phyloP scores from a whole-genome alignment of 192 early-diverging fungal species.

The Coemansia sp. region DNA sequence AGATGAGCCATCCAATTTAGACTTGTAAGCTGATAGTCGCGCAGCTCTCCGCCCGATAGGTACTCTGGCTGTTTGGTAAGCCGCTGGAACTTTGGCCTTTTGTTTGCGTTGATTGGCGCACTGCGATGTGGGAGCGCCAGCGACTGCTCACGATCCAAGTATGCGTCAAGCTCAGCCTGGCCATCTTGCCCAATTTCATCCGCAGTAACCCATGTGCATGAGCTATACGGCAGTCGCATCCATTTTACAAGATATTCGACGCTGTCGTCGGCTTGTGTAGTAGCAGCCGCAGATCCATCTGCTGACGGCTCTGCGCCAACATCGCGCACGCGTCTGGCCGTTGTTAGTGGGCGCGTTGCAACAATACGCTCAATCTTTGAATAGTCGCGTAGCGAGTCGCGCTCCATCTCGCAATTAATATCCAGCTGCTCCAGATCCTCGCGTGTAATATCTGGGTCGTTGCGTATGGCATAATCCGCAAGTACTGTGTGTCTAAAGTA shows the following conservation, averaged over 20 bases:
- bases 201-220: constrained; percentile 84
- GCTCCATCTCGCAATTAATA: constrained; percentile 77
- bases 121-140: constrained; percentile 70
- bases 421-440: constrained; percentile 90
- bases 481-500: constrained; percentile 69
- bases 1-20: constrained; percentile 97
- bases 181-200: constrained; percentile 69
- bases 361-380: constrained; percentile 87
- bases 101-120: constrained; percentile 47
- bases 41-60: constrained; percentile 79
- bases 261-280: constrained; percentile 48
- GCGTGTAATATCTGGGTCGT: constrained; percentile 66
- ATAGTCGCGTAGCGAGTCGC: constrained; percentile 80
- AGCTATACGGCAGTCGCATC: constrained; percentile 81
- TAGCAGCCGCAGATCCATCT: constrained; percentile 1
- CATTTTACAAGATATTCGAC: constrained; percentile 92
- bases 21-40: constrained; percentile 93
- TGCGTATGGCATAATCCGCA: constrained; percentile 58
- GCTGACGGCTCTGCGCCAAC: constrained; percentile 27
- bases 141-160: constrained; percentile 74
- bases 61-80: constrained; percentile 79
- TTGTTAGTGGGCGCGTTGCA: constrained; percentile 57
- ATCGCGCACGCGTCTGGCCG: constrained; percentile 24
- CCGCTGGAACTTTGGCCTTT: constrained; percentile 76
- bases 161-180: constrained; percentile 85